Evolutionary conservation across 345 rosid genomes (phyloP), one percentile per base, ranked within the genome.

Genomic region (Combretum micranthum): DNA sequence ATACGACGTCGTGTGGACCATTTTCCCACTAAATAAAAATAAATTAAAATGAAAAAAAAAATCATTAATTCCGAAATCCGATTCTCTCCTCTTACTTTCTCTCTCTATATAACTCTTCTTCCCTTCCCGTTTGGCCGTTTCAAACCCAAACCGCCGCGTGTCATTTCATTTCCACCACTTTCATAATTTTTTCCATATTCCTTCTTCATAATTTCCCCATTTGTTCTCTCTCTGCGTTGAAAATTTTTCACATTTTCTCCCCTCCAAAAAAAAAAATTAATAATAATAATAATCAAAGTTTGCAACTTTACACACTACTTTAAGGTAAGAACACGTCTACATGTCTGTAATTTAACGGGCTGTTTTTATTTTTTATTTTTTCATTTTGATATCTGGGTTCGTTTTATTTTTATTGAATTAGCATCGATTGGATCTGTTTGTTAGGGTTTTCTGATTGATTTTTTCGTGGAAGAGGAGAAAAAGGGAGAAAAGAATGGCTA

Each of bases 401-500:
- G 44, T 15, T 19, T 43, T 20, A 7, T 12, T 55, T 44, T 48
- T 13, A 17, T 18, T 16, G 49, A 13, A 15, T 42, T 11, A n/a
- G 54, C 11, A 23, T 53, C 19, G 53, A 39, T 15, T 18, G 52
- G 21, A n/a, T 42, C 15, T 2, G 42, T 19, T 46, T n/a, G 14
- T 47, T 46, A 18, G 59, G 44, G 42, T 18, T 47, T 42, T 73
- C 61, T 51, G 37, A 42, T 52, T 53, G 18, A 44, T 43, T 57
- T 55, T 56, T 45, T 50, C 32, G 68, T 58, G 64, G 62, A 58
- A 57, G 32, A 74, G 44, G 66, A 62, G 26, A 60, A 20, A 54
- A 23, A 12, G 21, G 44, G 37, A 43, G 9, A 32, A 11, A 32
- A 18, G 13, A 2, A 75, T 75, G 80, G 80, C 76, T 21, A 62